Evolutionary conservation across 106 monocot genomes (phyloP), one percentile per base, ranked within the genome.

Genomic region (Dioscorea alata): DNA sequence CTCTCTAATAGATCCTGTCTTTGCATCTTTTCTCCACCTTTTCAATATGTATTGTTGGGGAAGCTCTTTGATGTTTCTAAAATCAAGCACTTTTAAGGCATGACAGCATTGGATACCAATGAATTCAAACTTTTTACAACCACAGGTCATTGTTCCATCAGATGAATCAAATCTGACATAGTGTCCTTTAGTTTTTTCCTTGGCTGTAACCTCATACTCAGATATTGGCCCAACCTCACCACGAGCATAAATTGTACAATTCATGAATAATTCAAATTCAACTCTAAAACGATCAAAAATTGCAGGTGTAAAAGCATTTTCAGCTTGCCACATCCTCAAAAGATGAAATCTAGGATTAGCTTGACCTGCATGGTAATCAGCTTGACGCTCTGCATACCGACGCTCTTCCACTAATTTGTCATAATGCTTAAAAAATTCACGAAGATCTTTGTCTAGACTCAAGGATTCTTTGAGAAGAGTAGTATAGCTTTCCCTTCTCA

Each of bases 21-120:
- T 76, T 4, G 81, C 81, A 68, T 81, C 76, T 49, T 76, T 81
- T 49, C 76, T 75, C 81, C 81, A 81, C 64, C 81, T 81, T 35
- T 76, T 67, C 58, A 81, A 57, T 12, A 76, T 63, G 33, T 76
- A 81, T 22, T 65, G 73, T 1, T 15, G 65, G 23, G 73, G 82
- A 23, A 82, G 76, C 32, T 82, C 77, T 73, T 77, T 77, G 15
- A 82, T 73, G 68, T 77, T 82, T 69, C 49, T 73, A 14, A 68
- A 17, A 35, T 73, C 82, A 35, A 76, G 65, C 12, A 73, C 69
- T 73, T 77, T 82, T 23, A 82, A 42, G 4, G 78, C 69, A 70
- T 82, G 82, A 34, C 77, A 73, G 54, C 82, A 82, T 21, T 61
- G 77, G 52, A 82, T 49, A 8, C 82, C 77, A 0, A 65, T 19